Evolutionary conservation across 306 rosid species (phyloP).

Genomic region (Corylus avellana): DNA sequence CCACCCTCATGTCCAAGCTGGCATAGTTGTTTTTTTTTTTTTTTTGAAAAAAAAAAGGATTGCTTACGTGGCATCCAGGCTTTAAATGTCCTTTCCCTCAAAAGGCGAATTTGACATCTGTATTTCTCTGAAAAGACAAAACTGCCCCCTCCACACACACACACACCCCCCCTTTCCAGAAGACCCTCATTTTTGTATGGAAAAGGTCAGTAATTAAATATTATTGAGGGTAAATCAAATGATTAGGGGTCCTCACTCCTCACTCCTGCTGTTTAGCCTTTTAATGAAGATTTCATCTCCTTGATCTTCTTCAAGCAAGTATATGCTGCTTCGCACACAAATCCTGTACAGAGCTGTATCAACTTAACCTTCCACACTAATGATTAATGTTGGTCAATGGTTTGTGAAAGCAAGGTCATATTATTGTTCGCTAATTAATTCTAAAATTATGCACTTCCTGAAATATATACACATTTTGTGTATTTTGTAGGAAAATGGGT

Average conservation of each 20-base stretch:
- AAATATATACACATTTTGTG: too few relatives aligned
- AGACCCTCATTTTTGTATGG: neutral
- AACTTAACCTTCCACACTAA: neutral
- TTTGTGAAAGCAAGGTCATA: too few relatives aligned
- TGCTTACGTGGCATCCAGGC: constrained; percentile 9
- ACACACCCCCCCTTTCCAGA: constrained; percentile 1
- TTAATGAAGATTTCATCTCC: constrained; percentile 36
- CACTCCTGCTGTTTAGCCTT: constrained; percentile 20
- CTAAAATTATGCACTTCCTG: too few relatives aligned
- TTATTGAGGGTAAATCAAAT: constrained; percentile 25
- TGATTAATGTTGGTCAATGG: too few relatives aligned
- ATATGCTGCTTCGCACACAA: neutral
- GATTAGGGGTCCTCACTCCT: constrained; percentile 22
- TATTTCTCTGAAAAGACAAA: constrained; percentile 12
- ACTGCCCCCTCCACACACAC: constrained; percentile 1
- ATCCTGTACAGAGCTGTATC: neutral
- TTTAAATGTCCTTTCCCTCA: constrained; percentile 1
- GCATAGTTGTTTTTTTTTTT: neutral
- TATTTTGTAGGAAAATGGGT: too few relatives aligned
- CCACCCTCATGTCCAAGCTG: constrained; percentile 7
- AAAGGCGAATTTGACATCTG: constrained; percentile 24
- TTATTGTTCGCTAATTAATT: too few relatives aligned
- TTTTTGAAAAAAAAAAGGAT: neutral
- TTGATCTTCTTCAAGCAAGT: constrained; percentile 4
- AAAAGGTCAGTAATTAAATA: neutral